Conservation (phyloP, 139 green algal genomes). For the Chlorella ohadii region DNA sequence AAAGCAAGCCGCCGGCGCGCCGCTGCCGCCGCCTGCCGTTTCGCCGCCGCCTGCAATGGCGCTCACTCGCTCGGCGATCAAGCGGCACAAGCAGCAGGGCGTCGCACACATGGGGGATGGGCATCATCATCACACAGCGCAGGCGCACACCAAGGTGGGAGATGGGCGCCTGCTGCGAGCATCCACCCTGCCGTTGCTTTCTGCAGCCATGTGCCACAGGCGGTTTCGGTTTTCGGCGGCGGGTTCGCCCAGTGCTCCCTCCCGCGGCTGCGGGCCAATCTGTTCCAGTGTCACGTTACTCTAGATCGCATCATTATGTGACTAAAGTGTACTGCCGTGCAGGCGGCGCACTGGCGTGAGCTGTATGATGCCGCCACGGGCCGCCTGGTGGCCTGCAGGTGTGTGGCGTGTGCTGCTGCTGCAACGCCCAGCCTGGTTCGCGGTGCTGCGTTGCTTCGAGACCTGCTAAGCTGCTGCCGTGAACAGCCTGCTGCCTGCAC, state of each 20-base stretch:
- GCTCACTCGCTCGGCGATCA: slow-evolving; percentile 24
- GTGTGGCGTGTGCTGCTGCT: background rate
- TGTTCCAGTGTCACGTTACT: no score
- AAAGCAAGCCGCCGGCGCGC: no score
- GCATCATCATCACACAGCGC: background rate
- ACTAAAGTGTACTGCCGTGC: background rate
- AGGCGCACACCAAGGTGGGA: background rate
- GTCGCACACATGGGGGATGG: background rate
- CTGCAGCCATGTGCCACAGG: no score
- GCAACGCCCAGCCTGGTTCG: no score
- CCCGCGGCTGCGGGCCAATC: no score
- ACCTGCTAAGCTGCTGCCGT: no score
- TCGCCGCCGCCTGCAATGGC: slow-evolving; percentile 3
- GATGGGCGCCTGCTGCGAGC: no score
- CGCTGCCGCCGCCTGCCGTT: background rate
- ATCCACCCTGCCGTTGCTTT: background rate
- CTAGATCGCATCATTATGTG: no score
- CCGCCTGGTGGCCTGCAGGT: slow-evolving; percentile 28
- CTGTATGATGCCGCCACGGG: slow-evolving; percentile 13
- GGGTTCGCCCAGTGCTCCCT: no score
- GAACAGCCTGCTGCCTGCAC: no score
- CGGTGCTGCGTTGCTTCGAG: no score
- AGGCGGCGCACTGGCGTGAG: slow-evolving; percentile 28
- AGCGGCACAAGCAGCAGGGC: slow-evolving; percentile 28
- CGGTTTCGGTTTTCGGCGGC: no score